Conservation (phyloP, 306 rosid species). For the Acacia confusa region DNA sequence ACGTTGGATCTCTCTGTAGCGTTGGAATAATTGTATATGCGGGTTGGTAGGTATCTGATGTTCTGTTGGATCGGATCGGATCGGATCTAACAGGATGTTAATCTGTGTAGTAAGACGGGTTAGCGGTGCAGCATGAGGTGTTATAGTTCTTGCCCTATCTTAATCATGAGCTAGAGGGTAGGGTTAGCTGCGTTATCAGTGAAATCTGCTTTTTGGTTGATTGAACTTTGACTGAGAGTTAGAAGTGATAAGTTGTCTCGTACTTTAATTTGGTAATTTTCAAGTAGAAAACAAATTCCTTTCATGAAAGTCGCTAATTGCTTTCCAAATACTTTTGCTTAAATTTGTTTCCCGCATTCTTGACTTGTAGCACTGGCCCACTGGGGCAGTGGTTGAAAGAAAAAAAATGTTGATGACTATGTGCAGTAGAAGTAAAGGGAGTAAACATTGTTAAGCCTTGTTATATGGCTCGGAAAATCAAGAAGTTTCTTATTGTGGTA, state of each 20-base stretch:
- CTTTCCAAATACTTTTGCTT: not conserved
- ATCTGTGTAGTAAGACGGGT: not conserved
- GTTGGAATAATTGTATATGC: not conserved
- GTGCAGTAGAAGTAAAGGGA: not conserved
- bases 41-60: not conserved
- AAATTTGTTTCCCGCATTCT: not conserved
- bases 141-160: not conserved
- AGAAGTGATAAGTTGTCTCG: not conserved
- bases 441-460: not conserved
- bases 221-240: not conserved
- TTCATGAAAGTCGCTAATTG: not conserved
- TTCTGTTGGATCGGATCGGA: slow-evolving; percentile 8
- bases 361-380: not conserved
- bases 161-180: not conserved
- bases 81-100: slow-evolving; percentile 5
- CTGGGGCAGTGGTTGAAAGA: not conserved
- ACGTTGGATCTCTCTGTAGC: not conserved
- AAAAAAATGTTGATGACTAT: not conserved
- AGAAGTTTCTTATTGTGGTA: not conserved
- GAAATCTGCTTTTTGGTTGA: not conserved
- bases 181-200: not conserved
- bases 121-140: not conserved
- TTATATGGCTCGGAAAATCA: not conserved
- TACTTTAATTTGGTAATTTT: not conserved
- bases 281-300: not conserved